Conservation (phyloP, 495 filamentous ascomycete species). For the Penicillium soppii region DNA sequence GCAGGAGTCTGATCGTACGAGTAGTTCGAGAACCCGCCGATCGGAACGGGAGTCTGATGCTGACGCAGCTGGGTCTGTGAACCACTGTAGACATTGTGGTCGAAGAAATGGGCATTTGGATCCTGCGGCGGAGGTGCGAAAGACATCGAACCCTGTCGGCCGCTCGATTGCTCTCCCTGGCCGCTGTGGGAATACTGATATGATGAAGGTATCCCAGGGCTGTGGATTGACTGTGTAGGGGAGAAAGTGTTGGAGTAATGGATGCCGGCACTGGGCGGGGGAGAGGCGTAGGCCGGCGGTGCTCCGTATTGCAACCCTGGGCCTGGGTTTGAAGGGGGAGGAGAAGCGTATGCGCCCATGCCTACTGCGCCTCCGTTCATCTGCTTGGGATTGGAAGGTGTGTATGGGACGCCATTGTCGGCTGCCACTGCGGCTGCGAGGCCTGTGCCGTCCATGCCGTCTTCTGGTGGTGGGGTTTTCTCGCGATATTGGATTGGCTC, state of each 20-base stretch:
- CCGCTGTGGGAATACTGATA: conserved; percentile 32
- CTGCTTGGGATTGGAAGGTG: conserved; percentile 41
- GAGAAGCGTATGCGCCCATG: conserved; percentile 25
- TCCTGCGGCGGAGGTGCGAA: conserved; percentile 48
- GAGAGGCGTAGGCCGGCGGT: conserved; percentile 32
- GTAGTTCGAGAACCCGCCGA: conserved; percentile 57
- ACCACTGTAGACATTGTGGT: conserved; percentile 14
- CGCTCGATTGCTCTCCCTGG: conserved; percentile 16
- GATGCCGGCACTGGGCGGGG: conserved; percentile 38
- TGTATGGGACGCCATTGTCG: conserved; percentile 53
- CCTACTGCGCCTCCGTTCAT: conserved; percentile 21
- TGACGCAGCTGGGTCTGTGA: conserved; percentile 22
- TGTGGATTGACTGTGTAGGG: conserved; percentile 19
- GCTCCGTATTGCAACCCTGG: conserved; percentile 26
- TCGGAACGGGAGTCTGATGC: conserved; percentile 20
- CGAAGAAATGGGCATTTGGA: conserved; percentile 44
- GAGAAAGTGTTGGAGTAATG: conserved; percentile 29
- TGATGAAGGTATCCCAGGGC: conserved; percentile 27
- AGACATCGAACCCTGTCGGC: conserved; percentile 25
- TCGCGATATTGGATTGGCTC: conserved; percentile 81
- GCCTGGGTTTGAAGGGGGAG: conserved; percentile 15
- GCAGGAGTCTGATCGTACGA: conserved; percentile 45
- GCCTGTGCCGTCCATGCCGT: conserved; percentile 69
- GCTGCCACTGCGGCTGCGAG: conserved; percentile 65
- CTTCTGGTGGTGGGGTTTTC: conserved; percentile 82